Base-by-base conservation (phyloP, 176 grass and related monocot genomes). In the Metroxylon sagu region DNA sequence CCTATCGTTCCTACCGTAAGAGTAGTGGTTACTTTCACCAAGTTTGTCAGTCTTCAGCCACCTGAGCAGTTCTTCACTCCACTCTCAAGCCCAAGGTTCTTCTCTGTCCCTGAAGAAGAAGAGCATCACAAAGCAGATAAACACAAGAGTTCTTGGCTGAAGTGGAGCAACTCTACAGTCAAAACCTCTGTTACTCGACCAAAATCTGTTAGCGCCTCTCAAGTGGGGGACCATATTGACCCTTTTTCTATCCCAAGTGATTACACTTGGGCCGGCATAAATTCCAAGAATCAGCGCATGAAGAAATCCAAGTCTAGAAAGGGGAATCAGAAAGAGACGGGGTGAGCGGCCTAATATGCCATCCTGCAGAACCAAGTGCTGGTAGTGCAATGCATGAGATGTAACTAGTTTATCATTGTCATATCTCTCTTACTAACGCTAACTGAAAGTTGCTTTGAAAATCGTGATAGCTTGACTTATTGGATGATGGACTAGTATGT, bases 61-160 rank as follows among this genome's bases (percentile, higher is more conserved):
- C 87, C 87, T 1, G 93, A 98, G 72, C 84, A 88, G 61, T 98
- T 98, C 71, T 98, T 98, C 81, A 92, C 93, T 1, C 93, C 93
- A 19, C 85, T 92, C 69, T 98, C 93, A 14, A 98, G 93, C 64
- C 93, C 93, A 50, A 92, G 93, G 59, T 68, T 98, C 18, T 74
- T 98, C 8, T 8, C 70, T 48, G 59, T 53, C 15, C 59, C 50
- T 28, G 79, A 82, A 67, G 79, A 82, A 39, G 79, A 76, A 26
- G 70, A 72, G 15, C 29, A 16, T 62, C 59, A 18, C 14, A 90
- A 76, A 48, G 21, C 76, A 0, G 82, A 90, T 14, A 63, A 43
- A 28, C 78, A 82, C 52, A 90, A 85, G 79, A 90, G 79, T 64
- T 85, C 86, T 16, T 90, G 84, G 55, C 26, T 85, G 30, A 85